Base-by-base conservation (phyloP, 306 rosid species). In the Lagenaria siceraria region DNA sequence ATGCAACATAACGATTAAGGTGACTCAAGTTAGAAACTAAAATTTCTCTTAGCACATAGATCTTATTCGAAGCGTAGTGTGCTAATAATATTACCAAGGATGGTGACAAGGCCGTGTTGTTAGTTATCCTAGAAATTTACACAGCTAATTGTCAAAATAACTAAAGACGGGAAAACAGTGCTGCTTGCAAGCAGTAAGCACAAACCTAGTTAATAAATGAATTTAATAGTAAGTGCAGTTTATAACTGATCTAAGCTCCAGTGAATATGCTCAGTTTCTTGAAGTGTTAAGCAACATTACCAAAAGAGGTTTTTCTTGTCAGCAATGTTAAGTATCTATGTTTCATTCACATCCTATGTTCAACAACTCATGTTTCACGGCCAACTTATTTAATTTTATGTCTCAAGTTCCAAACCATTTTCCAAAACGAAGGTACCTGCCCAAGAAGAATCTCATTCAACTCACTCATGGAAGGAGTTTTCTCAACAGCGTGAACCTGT, bases 401-500 rank as follows among this genome's bases (percentile, higher is more conserved):
- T 10, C 42, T 66, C 25, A 69, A 40, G 75, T 69, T 65, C 29
- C 73, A 65, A 65, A 9, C 6, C 35, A 43, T 42, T 69, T 69
- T 69, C 75, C 75, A 21, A 10, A 36, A 49, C 27, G 25, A 29
- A 78, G 68, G 31, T 88, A 96, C 99, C 99, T 96, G 99, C 54
- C 97, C 99, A 55, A 85, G 88, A 80, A 89, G 96, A 88, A 96
- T 90, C 86, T 96, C 97, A 75, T 96, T 96, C 87, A 92, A 76
- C 85, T 90, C 97, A 83, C 99, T 96, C 99, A 96, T 89, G 80
- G 99, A 96, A 83, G 99, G 99, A 65, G 97, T 90, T 89, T 85
- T 96, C 88, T 96, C 99, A 40, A 96, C 85, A 80, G 97, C 97
- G 66, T 85, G 92, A 85, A 96, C 98, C 99, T 96, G 85, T 81